Base-by-base conservation (phyloP, 2,329 filamentous ascomycete genomes). In the Fusarium robinianum region DNA sequence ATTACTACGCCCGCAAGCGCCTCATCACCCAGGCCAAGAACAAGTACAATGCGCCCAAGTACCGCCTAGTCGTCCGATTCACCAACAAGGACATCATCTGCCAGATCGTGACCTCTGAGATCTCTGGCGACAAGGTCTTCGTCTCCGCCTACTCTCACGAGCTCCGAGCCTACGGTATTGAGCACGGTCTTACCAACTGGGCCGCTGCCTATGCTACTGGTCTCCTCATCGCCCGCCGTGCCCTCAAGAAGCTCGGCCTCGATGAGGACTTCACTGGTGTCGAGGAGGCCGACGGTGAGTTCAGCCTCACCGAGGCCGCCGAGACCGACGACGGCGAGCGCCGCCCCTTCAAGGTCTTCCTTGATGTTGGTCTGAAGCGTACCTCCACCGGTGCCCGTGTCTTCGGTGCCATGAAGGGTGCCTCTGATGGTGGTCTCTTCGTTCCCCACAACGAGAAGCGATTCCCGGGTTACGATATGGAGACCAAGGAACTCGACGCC, bases 11-110 rank as follows among this genome's bases (percentile, higher is more conserved):
- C 73, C 92, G 94, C 76, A 97, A 97, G 89, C 88, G 94, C 72
- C 84, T 99, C 76, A 94, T 97, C 83, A 91, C 90, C 81, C 94
- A 99, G 84, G 94, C 94, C 80, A 99, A 97, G 90, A 99, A 99
- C 90, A 99, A 99, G 88, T 99, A 97, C 88, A 95, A 95, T 80
- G 88, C 94, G 58, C 94, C 94, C 78, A 99, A 99, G 85, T 97
- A 99, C 87, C 89, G 94, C 72, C 87, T 99, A 71, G 94, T 99
- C 63, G 90, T 99, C 73, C 94, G 94, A 75, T 96, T 95, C 87
- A 95, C 90, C 83, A 95, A 97, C 87, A 90, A 90, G 77, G 92
- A 99, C 83, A 95, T 97, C 81, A 88, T 97, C 79, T 85, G 84
- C 79, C 94, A 99, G 82, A 94, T 99, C 73, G 84, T 99, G 73